Conservation (phyloP, 2,329 filamentous ascomycete genomes). For the Chrysoporthe puriensis region DNA sequence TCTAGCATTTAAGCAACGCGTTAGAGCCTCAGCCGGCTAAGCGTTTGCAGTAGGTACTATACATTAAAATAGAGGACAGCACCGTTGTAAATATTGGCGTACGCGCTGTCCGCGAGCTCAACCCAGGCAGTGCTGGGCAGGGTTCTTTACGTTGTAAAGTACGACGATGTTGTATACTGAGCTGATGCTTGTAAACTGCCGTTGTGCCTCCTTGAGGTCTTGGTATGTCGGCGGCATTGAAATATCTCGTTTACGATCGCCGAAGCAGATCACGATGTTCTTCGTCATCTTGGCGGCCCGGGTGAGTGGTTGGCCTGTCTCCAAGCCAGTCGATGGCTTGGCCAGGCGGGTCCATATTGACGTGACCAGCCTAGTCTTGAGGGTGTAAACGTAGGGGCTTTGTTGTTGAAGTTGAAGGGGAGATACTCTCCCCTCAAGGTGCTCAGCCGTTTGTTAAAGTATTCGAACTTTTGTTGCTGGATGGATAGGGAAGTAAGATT, state of each 20-base stretch:
- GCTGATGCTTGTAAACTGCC: not conserved
- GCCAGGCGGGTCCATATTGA: not conserved
- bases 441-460: too few relatives aligned
- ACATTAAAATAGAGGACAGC: too few relatives aligned
- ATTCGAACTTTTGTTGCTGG: not conserved
- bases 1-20: too few relatives aligned
- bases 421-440: too few relatives aligned
- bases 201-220: not conserved
- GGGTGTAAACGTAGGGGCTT: too few relatives aligned
- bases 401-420: too few relatives aligned
- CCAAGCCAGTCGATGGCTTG: not conserved
- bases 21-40: too few relatives aligned
- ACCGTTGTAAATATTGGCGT: not conserved
- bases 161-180: conserved; percentile 1
- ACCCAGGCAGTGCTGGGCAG: not conserved
- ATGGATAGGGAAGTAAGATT: too few relatives aligned
- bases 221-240: conserved; percentile 4
- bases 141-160: not conserved
- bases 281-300: not conserved
- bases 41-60: too few relatives aligned
- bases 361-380: too few relatives aligned
- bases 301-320: too few relatives aligned
- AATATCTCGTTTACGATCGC: not conserved
- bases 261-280: not conserved
- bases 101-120: conserved; percentile 10